phyloP scores from a whole-genome alignment of 1,139 yeast species.

The Suhomyces wounanorum region DNA sequence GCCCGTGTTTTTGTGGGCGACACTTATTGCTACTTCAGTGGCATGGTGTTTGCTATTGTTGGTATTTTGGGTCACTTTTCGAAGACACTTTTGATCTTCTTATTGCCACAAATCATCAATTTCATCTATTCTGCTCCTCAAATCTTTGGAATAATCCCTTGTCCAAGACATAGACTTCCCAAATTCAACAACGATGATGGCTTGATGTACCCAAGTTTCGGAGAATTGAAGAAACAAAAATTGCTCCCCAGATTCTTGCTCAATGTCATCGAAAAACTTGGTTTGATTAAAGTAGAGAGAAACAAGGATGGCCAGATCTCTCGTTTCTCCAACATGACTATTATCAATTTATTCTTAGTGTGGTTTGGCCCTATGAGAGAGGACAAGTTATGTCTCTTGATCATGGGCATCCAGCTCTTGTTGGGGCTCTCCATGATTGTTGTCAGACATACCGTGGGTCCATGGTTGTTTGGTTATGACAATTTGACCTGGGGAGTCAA shows the following conservation, averaged over 20 bases:
- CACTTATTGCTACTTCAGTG: slow-evolving; percentile 95
- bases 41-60: slow-evolving; percentile 97
- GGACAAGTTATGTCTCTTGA: slow-evolving; percentile 62
- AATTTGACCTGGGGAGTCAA: slow-evolving; percentile 59
- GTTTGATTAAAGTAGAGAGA: slow-evolving; percentile 52
- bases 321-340: slow-evolving; percentile 78
- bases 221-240: slow-evolving; percentile 23
- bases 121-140: slow-evolving; percentile 91
- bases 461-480: slow-evolving; percentile 86
- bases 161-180: slow-evolving; percentile 96
- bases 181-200: slow-evolving; percentile 67
- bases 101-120: slow-evolving; percentile 88
- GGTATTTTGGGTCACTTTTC: slow-evolving; percentile 97
- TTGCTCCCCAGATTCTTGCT: slow-evolving; percentile 31
- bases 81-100: slow-evolving; percentile 81
- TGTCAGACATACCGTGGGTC: slow-evolving; percentile 83
- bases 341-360: slow-evolving; percentile 79
- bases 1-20: slow-evolving; percentile 95
- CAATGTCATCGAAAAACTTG: slow-evolving; percentile 39
- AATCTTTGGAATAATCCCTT: slow-evolving; percentile 78
- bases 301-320: slow-evolving; percentile 35
- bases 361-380: slow-evolving; percentile 91
- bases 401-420: slow-evolving; percentile 62
- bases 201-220: slow-evolving; percentile 67
- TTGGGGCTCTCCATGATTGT: slow-evolving; percentile 69